Evolutionary conservation across 2,329 filamentous ascomycete genomes (phyloP), one percentile per base, ranked within the genome.

Genomic region (Fusarium annulatum): DNA sequence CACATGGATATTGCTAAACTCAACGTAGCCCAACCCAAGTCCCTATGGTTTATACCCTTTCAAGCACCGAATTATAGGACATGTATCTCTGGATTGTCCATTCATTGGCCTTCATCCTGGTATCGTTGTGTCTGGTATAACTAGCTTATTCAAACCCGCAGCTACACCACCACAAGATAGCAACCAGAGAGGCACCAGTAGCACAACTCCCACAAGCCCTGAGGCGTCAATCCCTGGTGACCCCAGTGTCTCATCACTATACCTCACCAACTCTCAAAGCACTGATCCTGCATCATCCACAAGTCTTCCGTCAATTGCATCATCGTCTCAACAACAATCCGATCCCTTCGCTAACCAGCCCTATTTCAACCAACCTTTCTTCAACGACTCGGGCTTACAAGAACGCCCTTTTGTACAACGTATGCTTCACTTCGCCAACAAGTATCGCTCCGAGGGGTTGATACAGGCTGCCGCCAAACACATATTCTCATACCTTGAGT

Each of bases 101-200:
- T 94, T 97, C 66, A 85, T 97, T 10, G 95, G 95, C 7, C 92
- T 98, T 79, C 94, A 98, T 81, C 95, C 94, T 3, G 93, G 95
- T 10, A 93, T 98, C 46, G 89, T 97, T 46, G 88, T 91, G n/a
- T 93, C 93, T 42, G 94, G 95, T 4, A 88, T 97, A 61, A 89
- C 91, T 5, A 96, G 94, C 78, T 86, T 97, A 16, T 96, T 97
- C 81, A 84, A 86, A 41, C 81, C 85, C 7, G 81, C 85, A 16
- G 80, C 84, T 19, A 78, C 75, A 28, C 74, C 72, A n/a, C 62
- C 60, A 14, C 66, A 73, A 28, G 62, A 76, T 38, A 49, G 56
- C 21, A 43, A 18, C 10, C 64, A 70, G 46, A 65, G 65, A 11
- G 58, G 34, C 15, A 21, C 11, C 46, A 64, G 36, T 18, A 53